A percentile compares a stretch with the other conserved stretches of the same genome.
These are phyloP conservation scores for Phaffia rhodozyma DNA, from an alignment of 1,284 basidiomycete genomes.

Conservation along the genomic window DNA sequence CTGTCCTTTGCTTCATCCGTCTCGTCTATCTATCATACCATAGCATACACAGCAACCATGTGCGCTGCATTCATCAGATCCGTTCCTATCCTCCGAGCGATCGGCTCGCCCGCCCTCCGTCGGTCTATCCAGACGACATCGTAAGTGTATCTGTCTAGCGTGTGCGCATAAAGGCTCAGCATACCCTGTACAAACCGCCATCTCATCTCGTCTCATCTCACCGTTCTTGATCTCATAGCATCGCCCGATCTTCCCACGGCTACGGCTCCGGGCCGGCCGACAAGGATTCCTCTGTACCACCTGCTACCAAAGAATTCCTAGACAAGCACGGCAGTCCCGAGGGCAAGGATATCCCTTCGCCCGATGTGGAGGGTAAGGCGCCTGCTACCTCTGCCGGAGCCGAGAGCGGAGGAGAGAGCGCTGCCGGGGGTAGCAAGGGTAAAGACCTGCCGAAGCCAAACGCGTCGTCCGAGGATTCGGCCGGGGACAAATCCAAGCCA, in stretches of 20 bases:
- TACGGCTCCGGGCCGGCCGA: not conserved
- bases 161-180: conserved; percentile 1
- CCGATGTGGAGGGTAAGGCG: not conserved
- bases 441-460: conserved; percentile 1
- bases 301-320: too few relatives aligned
- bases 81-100: too few relatives aligned
- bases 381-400: not conserved
- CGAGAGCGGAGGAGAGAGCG: not conserved
- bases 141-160: not conserved
- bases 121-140: too few relatives aligned
- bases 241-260: conserved; percentile 3
- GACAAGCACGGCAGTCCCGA: too few relatives aligned
- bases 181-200: conserved; percentile 23
- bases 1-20: not conserved
- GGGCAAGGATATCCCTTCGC: not conserved
- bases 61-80: too few relatives aligned
- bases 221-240: not conserved
- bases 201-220: not conserved
- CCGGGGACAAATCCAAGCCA: conserved; percentile 8
- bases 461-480: not conserved
- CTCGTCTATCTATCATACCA: not conserved
- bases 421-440: not conserved
- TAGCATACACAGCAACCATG: too few relatives aligned
- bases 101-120: too few relatives aligned
- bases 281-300: not conserved